Evolutionary conservation across 1,284 basidiomycete genomes (phyloP).

Genomic region (Anthracocystis walkeri): DNA sequence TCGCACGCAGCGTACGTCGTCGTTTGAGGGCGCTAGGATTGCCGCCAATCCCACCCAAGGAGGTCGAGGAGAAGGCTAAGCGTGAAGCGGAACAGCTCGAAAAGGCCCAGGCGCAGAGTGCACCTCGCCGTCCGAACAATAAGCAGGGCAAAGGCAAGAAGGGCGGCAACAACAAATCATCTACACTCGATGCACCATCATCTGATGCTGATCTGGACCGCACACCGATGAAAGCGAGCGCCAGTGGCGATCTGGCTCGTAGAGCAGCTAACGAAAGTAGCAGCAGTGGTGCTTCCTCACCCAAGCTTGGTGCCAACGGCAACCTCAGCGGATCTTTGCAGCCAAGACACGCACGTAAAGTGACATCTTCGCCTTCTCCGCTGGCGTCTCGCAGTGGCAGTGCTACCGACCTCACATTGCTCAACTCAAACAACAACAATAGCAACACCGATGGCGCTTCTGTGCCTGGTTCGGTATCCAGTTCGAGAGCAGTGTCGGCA

Average conservation of each 20-base stretch:
- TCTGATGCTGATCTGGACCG: constrained; percentile 19
- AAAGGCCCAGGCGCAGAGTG: constrained; percentile 20
- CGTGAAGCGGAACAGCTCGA: constrained; percentile 37
- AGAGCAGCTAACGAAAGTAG: constrained; percentile 13
- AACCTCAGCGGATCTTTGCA: constrained; percentile 12
- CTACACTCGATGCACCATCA: constrained; percentile 12
- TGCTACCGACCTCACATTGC: constrained; percentile 26
- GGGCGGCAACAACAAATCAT: constrained; percentile 20
- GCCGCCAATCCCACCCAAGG: constrained; percentile 57
- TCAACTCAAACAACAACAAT: constrained; percentile 15
- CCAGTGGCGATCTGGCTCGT: constrained; percentile 20
- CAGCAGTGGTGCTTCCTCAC: constrained; percentile 27
- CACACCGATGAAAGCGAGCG: constrained; percentile 38
- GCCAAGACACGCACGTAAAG: constrained; percentile 13
- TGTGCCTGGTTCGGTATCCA: constrained; percentile 8
- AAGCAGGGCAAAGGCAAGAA: constrained; percentile 22
- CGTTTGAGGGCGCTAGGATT: constrained; percentile 75
- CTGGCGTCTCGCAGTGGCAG: constrained; percentile 44
- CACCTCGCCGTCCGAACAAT: constrained; percentile 10
- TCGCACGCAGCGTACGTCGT: constrained; percentile 88
- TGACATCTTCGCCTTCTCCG: constrained; percentile 37
- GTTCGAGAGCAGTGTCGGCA: constrained; percentile 26
- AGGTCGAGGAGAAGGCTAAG: constrained; percentile 36
- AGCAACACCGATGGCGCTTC: background rate
- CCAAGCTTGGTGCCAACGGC: constrained; percentile 8